phyloP scores from a whole-genome alignment of 2,329 filamentous ascomycete species.

The Ceratocystis huliohia region DNA sequence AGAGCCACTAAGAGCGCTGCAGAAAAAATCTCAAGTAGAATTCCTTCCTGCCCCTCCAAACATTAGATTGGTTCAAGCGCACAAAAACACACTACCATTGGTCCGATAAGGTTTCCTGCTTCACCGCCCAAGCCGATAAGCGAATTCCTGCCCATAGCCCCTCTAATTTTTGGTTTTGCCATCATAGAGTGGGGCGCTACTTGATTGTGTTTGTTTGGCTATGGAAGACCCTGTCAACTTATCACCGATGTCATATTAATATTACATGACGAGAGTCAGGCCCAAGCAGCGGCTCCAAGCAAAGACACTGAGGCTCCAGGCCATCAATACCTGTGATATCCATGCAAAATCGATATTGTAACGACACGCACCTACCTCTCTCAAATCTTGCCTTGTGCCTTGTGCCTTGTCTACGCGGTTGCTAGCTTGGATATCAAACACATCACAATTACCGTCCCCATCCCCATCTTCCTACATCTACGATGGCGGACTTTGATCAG shows the following conservation, averaged over 20 bases:
- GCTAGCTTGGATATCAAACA: too few species aligned
- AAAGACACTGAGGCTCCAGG: neutral
- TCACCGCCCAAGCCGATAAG: conserved; percentile 14
- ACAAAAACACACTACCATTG: neutral
- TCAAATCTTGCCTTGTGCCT: too few species aligned
- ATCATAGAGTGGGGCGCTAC: neutral
- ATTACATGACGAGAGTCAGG: neutral
- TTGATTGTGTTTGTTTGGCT: neutral
- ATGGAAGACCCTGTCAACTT: neutral
- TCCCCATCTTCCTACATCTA: conserved; percentile 8
- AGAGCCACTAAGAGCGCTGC: neutral
- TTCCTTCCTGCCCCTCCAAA: conserved; percentile 6
- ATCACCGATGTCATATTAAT: neutral
- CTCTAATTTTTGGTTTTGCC: conserved; percentile 10
- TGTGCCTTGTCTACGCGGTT: too few species aligned
- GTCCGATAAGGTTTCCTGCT: conserved; percentile 13
- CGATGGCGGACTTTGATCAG: conserved; percentile 41
- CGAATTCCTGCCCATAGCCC: conserved; percentile 13
- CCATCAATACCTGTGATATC: too few species aligned
- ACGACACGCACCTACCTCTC: too few species aligned
- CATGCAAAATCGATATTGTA: too few species aligned
- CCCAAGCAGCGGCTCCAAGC: neutral
- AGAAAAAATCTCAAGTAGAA: conserved; percentile 6
- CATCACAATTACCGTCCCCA: neutral
- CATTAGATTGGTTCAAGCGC: conserved; percentile 9